Evolutionary conservation across 75 land plant genomes (phyloP).

Genomic region (Pseudotsuga menziesii): DNA sequence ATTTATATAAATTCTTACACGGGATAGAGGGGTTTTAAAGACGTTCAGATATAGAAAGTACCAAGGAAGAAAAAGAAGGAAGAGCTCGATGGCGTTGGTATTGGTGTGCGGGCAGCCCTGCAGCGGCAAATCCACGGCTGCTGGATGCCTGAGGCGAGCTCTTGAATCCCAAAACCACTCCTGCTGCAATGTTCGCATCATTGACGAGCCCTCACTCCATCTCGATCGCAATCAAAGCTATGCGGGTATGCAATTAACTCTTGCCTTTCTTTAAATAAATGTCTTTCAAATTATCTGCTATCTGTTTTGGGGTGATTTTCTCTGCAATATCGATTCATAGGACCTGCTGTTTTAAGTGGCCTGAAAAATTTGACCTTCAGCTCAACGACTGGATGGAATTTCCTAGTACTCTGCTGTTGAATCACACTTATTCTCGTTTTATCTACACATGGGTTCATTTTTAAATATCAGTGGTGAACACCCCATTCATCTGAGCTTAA

Average conservation of each 20-base stretch:
- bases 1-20: too few relatives aligned
- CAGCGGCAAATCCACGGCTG: constrained; percentile 97
- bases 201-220: constrained; percentile 85
- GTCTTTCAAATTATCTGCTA: neutral
- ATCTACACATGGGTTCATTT: neutral
- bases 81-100: constrained; percentile 71
- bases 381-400: neutral
- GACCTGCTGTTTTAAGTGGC: too few relatives aligned
- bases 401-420: neutral
- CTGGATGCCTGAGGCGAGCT: constrained; percentile 51
- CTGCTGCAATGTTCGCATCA: constrained; percentile 43
- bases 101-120: constrained; percentile 98
- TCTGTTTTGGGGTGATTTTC: neutral
- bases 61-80: too few relatives aligned
- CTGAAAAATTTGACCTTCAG: neutral
- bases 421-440: neutral
- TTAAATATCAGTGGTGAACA: neutral
- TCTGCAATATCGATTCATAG: too few relatives aligned
- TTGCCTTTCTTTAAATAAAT: neutral
- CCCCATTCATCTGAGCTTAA: neutral
- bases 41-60: too few relatives aligned
- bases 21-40: too few relatives aligned
- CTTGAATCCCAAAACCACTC: constrained; percentile 27
- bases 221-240: constrained; percentile 85
- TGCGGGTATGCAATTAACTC: constrained; percentile 32